These are phyloP conservation scores for Plenodomus biglobosus DNA, from an alignment of 2,329 filamentous ascomycete species.

Conservation along the genomic window DNA sequence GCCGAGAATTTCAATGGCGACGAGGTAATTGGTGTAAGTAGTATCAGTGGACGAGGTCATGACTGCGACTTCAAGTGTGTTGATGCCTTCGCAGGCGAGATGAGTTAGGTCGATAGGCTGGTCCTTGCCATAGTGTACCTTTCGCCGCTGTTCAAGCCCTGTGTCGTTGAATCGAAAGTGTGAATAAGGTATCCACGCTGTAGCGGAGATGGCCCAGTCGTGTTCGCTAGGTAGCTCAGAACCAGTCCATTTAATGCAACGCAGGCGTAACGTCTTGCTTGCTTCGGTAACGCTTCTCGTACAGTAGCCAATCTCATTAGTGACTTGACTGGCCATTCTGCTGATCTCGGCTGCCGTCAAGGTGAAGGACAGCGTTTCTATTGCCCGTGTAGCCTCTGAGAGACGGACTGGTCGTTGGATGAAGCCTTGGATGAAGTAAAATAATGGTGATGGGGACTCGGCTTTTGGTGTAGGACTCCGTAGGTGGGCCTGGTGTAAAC, in stretches of 20 bases:
- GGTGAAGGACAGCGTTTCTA: constrained; percentile 53
- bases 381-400: constrained; percentile 36
- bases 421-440: constrained; percentile 60
- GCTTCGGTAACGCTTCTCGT: constrained; percentile 49
- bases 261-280: constrained; percentile 66
- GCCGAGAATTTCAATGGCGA: constrained; percentile 71
- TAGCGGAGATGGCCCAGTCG: constrained; percentile 66
- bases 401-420: constrained; percentile 51
- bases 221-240: constrained; percentile 45
- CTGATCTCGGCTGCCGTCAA: constrained; percentile 27
- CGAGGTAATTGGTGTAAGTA: constrained; percentile 53
- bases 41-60: constrained; percentile 35
- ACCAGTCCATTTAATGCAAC: constrained; percentile 58
- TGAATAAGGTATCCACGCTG: constrained; percentile 68
- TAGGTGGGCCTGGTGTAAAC: constrained; percentile 62
- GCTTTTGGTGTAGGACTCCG: constrained; percentile 54
- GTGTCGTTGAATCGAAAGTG: constrained; percentile 68
- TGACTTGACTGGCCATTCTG: neutral
- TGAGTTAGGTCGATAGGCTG: constrained; percentile 72
- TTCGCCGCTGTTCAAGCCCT: constrained; percentile 61
- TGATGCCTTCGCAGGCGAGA: constrained; percentile 60
- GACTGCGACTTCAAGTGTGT: constrained; percentile 58
- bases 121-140: constrained; percentile 73
- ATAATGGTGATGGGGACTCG: constrained; percentile 45
- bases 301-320: neutral